Evolutionary conservation across 768 basidiomycete species (phyloP).

Genomic region (Tephrocybe sp.): DNA sequence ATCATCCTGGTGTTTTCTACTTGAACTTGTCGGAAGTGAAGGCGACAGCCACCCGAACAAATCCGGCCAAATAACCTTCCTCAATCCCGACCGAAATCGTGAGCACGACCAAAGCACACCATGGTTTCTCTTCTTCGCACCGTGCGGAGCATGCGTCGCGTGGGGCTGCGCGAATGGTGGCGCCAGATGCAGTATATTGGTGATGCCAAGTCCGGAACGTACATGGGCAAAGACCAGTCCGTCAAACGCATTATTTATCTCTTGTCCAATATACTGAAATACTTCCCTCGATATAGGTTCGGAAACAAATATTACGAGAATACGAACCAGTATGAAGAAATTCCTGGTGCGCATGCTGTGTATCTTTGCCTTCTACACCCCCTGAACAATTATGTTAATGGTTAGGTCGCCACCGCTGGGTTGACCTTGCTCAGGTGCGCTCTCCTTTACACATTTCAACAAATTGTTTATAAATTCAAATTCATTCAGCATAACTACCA

Average conservation of each 20-base stretch:
- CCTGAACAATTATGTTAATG: conserved; percentile 6
- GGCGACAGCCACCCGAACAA: conserved; percentile 23
- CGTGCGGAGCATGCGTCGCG: conserved; percentile 71
- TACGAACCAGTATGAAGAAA: conserved; percentile 79
- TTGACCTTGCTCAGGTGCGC: conserved; percentile 85
- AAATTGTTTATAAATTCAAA: conserved; percentile 1
- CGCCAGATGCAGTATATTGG: conserved; percentile 91
- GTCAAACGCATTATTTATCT: conserved; percentile 33
- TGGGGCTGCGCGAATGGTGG: conserved; percentile 87
- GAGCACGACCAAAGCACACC: neutral
- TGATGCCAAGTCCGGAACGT: conserved; percentile 85
- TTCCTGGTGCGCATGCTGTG: conserved; percentile 63
- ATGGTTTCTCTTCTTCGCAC: conserved; percentile 80
- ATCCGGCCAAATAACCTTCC: conserved; percentile 29
- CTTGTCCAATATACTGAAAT: neutral
- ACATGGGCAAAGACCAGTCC: conserved; percentile 81
- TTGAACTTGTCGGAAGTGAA: neutral
- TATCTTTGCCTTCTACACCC: neutral
- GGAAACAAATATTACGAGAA: conserved; percentile 97
- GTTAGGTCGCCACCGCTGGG: conserved; percentile 95
- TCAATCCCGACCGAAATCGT: conserved; percentile 3
- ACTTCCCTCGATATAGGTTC: conserved; percentile 55
- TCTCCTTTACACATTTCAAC: neutral
- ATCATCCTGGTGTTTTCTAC: too few relatives aligned
- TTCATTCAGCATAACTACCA: conserved; percentile 72